Evolutionary conservation across 495 filamentous ascomycete species (phyloP).

Genomic region (Acidiella bohemica): DNA sequence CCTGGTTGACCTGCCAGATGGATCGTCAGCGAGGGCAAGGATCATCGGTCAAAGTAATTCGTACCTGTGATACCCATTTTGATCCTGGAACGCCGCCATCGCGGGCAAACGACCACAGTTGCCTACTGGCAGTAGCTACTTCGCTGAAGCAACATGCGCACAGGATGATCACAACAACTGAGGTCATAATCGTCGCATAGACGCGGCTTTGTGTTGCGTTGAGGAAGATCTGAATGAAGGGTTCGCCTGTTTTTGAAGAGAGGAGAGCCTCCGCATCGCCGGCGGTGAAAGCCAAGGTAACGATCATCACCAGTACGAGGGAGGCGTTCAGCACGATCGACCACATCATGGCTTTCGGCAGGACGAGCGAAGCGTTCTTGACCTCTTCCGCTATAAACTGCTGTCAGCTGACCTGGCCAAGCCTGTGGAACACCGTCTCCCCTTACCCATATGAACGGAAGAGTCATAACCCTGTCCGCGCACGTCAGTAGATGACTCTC

Average conservation of each 20-base stretch:
- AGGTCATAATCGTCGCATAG: constrained; percentile 33
- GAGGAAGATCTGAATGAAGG: constrained; percentile 20
- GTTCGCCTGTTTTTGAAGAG: background rate
- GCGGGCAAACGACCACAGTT: constrained; percentile 1
- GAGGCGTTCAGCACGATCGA: constrained; percentile 16
- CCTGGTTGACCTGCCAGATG: constrained; percentile 49
- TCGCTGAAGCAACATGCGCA: constrained; percentile 1
- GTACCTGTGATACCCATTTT: background rate
- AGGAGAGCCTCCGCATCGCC: background rate
- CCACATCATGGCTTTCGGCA: constrained; percentile 21
- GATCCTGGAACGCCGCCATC: background rate
- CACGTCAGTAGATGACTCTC: background rate
- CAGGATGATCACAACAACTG: constrained; percentile 12
- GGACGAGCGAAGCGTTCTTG: constrained; percentile 17
- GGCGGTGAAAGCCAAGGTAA: constrained; percentile 19
- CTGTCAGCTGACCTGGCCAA: constrained; percentile 23
- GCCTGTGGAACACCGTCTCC: constrained; percentile 11
- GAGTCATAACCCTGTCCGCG: constrained; percentile 8
- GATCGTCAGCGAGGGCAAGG: too few relatives aligned
- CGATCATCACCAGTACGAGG: constrained; percentile 21
- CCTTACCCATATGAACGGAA: constrained; percentile 11
- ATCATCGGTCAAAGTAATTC: too few relatives aligned
- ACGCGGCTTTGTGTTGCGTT: constrained; percentile 18
- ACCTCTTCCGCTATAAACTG: constrained; percentile 25
- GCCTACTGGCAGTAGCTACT: constrained; percentile 9